Conservation (phyloP, 2,329 filamentous ascomycete genomes). For the Geosmithia flava region DNA sequence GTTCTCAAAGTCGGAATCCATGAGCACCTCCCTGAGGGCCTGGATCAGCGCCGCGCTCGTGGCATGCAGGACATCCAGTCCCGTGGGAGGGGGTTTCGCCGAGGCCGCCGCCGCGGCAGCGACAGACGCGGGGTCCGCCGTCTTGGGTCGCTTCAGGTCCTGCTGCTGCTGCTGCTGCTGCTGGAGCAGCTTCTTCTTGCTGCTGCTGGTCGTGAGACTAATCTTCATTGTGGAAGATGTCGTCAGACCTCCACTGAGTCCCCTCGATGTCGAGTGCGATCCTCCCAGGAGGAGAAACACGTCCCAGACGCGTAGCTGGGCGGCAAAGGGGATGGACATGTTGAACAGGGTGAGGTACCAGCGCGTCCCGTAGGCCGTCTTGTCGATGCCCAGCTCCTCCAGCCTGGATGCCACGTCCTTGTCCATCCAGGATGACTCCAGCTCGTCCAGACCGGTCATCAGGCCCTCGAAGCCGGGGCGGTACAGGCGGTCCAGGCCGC, state of each 20-base stretch:
- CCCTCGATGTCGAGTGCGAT: no score
- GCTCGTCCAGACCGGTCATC: conserved; percentile 75
- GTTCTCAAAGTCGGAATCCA: conserved; percentile 93
- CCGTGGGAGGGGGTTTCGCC: conserved; percentile 16
- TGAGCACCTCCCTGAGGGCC: conserved; percentile 73
- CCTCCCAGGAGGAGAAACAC: conserved; percentile 94
- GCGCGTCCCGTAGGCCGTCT: conserved; percentile 87
- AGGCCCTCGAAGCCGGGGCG: conserved; percentile 73
- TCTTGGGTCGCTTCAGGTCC: background rate
- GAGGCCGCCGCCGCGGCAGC: background rate
- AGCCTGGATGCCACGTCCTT: conserved; percentile 73
- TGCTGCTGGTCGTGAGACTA: background rate
- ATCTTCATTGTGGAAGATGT: no score
- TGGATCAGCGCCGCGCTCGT: conserved; percentile 83
- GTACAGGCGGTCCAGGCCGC: conserved; percentile 78
- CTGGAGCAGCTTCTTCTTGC: background rate
- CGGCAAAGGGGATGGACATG: conserved; percentile 85
- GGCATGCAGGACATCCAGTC: conserved; percentile 81
- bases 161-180: background rate
- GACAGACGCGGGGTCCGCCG: background rate
- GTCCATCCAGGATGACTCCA: conserved; percentile 73
- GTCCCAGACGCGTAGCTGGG: conserved; percentile 93
- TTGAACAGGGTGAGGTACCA: conserved; percentile 99
- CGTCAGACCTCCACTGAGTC: no score
- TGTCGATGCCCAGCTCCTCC: conserved; percentile 66